Percentiles rank a stretch among this genome's conserved stretches.
Conservation (phyloP, 257 asterid species). For the Scutellaria galericulata region DNA sequence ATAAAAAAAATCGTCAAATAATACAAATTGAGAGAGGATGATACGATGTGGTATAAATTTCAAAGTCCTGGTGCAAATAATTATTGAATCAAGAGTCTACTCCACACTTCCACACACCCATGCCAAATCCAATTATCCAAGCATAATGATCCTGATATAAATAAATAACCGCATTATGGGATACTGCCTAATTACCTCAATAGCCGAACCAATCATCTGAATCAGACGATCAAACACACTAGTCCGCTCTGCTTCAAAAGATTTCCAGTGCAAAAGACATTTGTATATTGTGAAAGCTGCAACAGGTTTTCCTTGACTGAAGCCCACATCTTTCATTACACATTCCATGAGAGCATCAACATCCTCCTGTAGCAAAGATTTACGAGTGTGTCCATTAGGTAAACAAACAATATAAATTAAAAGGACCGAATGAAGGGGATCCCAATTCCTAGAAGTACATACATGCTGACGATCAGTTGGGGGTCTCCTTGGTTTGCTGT, state of each 20-base stretch:
- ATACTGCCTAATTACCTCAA: constrained; percentile 65
- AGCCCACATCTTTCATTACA: constrained; percentile 85
- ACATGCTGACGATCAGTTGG: constrained; percentile 89
- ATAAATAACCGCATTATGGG: background rate
- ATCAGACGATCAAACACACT: constrained; percentile 98
- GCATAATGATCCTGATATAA: constrained; percentile 6
- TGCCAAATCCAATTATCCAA: background rate
- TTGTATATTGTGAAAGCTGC: constrained; percentile 98
- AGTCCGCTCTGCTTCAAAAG: constrained; percentile 98
- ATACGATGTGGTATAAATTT: constrained; percentile 1
- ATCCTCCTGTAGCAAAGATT: constrained; percentile 76
- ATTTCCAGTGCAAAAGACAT: constrained; percentile 97
- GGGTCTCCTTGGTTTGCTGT: constrained; percentile 80
- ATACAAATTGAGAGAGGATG: background rate
- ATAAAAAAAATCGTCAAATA: no score
- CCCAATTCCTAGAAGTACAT: constrained; percentile 38
- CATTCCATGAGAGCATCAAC: constrained; percentile 93
- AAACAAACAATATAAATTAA: constrained; percentile 20
- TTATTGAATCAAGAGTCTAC: background rate
- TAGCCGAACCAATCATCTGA: constrained; percentile 97
- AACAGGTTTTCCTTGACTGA: constrained; percentile 98
- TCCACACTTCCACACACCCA: constrained; percentile 23
- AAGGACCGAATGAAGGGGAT: constrained; percentile 15
- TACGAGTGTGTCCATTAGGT: constrained; percentile 26
- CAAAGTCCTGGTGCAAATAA: constrained; percentile 7